Evolutionary conservation across 2,329 filamentous ascomycete genomes (phyloP).

Genomic region (Ophiobolus disseminans): DNA sequence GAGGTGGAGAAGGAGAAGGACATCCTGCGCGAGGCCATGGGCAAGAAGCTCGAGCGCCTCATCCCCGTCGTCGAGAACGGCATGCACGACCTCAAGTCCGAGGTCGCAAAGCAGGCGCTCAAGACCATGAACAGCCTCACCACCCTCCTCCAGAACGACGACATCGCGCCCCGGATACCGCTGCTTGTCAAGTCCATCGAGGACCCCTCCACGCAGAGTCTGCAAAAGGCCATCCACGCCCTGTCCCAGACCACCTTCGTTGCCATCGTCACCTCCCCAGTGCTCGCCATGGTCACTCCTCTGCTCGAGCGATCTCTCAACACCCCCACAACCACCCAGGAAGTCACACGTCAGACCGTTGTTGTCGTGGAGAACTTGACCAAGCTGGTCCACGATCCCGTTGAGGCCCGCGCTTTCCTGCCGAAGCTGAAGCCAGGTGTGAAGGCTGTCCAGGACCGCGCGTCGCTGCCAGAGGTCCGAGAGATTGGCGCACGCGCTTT

Average conservation of each 20-base stretch:
- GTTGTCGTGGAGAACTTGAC: slow-evolving; percentile 98
- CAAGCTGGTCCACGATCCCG: slow-evolving; percentile 93
- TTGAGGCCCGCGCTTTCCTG: slow-evolving; percentile 93
- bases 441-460: slow-evolving; percentile 83
- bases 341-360: slow-evolving; percentile 92
- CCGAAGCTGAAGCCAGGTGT: slow-evolving; percentile 95
- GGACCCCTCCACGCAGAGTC: slow-evolving; percentile 83
- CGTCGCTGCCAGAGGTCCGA: slow-evolving; percentile 92
- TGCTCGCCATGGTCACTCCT: slow-evolving; percentile 91
- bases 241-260: slow-evolving; percentile 99
- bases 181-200: slow-evolving; percentile 95
- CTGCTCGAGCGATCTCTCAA: slow-evolving; percentile 94
- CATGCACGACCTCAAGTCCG: slow-evolving; percentile 95
- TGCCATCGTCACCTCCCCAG: slow-evolving; percentile 91
- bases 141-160: slow-evolving; percentile 91
- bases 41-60: slow-evolving; percentile 80
- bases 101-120: slow-evolving; percentile 83
- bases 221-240: slow-evolving; percentile 96
- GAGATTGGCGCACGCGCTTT: slow-evolving; percentile 85
- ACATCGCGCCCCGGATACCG: slow-evolving; percentile 89
- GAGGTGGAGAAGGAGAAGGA: slow-evolving; percentile 90
- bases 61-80: slow-evolving; percentile 90
- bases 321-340: slow-evolving; percentile 87
- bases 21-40: slow-evolving; percentile 87
- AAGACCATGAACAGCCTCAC: slow-evolving; percentile 92